Conservation (phyloP, 78 protist genomes). For the slime mould (Dictyostelium discoideum) region DNA sequence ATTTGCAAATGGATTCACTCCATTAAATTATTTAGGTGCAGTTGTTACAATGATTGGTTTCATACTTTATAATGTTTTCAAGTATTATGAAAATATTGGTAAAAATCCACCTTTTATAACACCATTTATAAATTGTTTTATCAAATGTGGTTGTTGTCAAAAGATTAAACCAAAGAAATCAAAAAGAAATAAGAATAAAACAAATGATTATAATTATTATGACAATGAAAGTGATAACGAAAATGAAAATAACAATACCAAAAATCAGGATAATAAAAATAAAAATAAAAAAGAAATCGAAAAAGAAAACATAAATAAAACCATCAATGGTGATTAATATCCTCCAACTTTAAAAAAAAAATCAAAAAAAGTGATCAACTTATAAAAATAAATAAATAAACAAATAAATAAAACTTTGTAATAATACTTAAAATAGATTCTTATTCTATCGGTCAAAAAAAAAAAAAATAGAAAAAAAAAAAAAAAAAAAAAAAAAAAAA, state of each 20-base stretch:
- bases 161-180: background rate
- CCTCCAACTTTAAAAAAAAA: no score
- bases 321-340: no score
- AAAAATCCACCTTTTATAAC: background rate
- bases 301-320: no score
- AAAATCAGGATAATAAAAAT: background rate
- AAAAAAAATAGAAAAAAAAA: no score
- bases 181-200: background rate
- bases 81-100: background rate
- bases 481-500: no score
- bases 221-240: background rate
- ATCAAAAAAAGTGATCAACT: no score
- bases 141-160: background rate
- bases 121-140: background rate
- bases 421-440: no score
- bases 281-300: no score
- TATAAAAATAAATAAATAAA: no score
- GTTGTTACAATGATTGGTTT: conserved; percentile 40
- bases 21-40: conserved; percentile 39
- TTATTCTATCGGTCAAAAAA: no score
- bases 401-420: no score
- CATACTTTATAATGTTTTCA: conserved; percentile 3
- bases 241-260: background rate
- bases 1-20: background rate
- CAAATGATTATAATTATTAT: background rate